Conservation (phyloP, 2,329 filamentous ascomycete species). For the Trichophaea hybrida region DNA sequence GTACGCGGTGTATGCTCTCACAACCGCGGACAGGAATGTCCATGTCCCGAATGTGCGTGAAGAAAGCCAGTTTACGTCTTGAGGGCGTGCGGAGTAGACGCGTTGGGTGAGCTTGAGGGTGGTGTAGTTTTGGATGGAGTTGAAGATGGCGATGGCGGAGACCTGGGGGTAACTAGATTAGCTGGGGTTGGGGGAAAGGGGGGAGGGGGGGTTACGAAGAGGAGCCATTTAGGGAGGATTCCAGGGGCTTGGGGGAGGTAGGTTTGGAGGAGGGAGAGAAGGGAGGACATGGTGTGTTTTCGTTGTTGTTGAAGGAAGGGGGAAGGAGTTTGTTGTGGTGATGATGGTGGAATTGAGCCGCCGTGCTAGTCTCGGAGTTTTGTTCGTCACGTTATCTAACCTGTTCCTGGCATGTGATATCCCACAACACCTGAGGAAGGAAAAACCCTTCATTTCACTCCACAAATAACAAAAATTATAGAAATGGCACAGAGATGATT, state of each 20-base stretch:
- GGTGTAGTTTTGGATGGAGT: constrained; percentile 69
- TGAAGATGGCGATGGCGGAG: constrained; percentile 66
- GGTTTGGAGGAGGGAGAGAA: constrained; percentile 15
- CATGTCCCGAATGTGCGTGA: constrained; percentile 76
- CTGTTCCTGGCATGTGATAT: too few species aligned
- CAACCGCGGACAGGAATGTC: constrained; percentile 62
- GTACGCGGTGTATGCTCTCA: constrained; percentile 74
- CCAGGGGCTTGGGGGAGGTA: constrained; percentile 22
- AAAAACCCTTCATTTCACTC: too few species aligned
- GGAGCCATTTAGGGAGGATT: constrained; percentile 25
- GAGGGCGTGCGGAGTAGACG: constrained; percentile 53
- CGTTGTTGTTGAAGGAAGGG: neutral
- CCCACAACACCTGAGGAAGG: too few species aligned
- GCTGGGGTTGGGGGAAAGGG: neutral
- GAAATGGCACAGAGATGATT: too few species aligned
- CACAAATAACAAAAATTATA: too few species aligned
- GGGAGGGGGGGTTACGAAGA: constrained; percentile 17
- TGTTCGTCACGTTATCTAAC: too few species aligned
- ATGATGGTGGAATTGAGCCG: too few species aligned
- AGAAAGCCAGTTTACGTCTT: constrained; percentile 52
- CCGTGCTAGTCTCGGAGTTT: too few species aligned
- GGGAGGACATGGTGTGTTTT: neutral
- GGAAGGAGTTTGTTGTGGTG: neutral
- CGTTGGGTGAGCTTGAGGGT: constrained; percentile 72
- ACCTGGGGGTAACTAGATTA: constrained; percentile 42